A percentile compares a stretch with the other conserved stretches of the same genome.
phyloP scores from a whole-genome alignment of 305 asterid species.

The Stenogyne calaminthoides region DNA sequence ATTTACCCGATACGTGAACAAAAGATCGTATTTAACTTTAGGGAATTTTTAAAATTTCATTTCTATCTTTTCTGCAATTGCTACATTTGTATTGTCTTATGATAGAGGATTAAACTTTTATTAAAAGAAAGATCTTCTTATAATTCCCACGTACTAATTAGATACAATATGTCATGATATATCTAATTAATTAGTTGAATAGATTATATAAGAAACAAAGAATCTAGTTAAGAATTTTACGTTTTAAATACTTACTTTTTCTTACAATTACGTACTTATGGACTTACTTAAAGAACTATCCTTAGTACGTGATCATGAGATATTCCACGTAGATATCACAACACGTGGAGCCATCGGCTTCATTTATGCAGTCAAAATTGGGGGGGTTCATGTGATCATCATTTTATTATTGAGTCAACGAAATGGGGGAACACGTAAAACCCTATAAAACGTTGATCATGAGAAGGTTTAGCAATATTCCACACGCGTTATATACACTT shows the following conservation, averaged over 20 bases:
- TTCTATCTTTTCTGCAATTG: background rate
- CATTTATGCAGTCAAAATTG: background rate
- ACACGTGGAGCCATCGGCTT: background rate
- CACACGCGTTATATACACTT: slow-evolving; percentile 20
- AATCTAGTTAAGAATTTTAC: background rate
- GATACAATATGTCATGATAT: background rate
- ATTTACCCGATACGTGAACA: no score
- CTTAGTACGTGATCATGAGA: background rate
- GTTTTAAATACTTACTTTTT: background rate
- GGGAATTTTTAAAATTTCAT: no score
- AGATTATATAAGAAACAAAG: background rate
- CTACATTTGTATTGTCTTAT: background rate
- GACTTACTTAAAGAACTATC: slow-evolving; percentile 22
- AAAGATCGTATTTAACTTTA: no score
- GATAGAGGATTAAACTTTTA: no score
- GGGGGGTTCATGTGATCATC: slow-evolving; percentile 4
- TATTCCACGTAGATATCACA: background rate
- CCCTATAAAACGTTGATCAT: background rate
- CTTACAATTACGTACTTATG: slow-evolving; percentile 10
- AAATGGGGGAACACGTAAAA: background rate
- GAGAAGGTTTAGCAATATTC: background rate
- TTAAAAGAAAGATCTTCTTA: no score
- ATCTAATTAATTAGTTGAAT: background rate
- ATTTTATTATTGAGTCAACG: background rate
- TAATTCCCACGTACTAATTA: no score